Conservation (phyloP, 257 asterid genomes). For the Penstemon eatonii region DNA sequence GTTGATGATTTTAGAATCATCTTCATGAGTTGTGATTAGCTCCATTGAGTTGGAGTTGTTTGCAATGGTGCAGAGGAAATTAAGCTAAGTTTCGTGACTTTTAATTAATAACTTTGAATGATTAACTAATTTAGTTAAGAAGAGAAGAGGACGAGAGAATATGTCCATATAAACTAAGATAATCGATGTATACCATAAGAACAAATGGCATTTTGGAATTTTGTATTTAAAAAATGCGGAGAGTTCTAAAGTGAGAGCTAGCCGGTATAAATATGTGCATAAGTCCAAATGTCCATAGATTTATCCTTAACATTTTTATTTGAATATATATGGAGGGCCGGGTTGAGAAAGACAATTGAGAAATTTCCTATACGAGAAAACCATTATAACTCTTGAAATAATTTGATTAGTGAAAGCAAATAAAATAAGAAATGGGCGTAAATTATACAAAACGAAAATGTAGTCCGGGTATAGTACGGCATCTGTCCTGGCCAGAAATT, state of each 20-base stretch:
- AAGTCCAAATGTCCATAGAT: background rate
- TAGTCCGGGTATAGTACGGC: too few relatives aligned
- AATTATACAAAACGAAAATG: too few relatives aligned
- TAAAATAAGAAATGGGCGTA: too few relatives aligned
- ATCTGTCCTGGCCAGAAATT: too few relatives aligned
- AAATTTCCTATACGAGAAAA: too few relatives aligned
- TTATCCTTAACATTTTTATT: too few relatives aligned
- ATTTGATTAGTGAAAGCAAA: too few relatives aligned
- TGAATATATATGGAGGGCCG: too few relatives aligned
- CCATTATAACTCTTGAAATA: too few relatives aligned
- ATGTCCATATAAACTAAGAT: background rate
- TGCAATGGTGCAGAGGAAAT: background rate
- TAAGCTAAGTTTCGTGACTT: background rate
- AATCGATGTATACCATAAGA: constrained; percentile 29
- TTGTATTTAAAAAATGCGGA: background rate
- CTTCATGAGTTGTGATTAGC: constrained; percentile 23
- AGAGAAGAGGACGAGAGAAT: background rate
- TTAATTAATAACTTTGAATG: too few relatives aligned
- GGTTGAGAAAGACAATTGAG: too few relatives aligned
- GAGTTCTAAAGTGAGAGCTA: background rate
- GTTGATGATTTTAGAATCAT: constrained; percentile 39
- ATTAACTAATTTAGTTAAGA: background rate
- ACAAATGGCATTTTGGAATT: constrained; percentile 28
- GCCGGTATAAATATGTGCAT: constrained; percentile 3
- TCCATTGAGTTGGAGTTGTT: constrained; percentile 34